phyloP scores from a whole-genome alignment of 2,329 filamentous ascomycete species.

The Hirsutella minnesotensis region DNA sequence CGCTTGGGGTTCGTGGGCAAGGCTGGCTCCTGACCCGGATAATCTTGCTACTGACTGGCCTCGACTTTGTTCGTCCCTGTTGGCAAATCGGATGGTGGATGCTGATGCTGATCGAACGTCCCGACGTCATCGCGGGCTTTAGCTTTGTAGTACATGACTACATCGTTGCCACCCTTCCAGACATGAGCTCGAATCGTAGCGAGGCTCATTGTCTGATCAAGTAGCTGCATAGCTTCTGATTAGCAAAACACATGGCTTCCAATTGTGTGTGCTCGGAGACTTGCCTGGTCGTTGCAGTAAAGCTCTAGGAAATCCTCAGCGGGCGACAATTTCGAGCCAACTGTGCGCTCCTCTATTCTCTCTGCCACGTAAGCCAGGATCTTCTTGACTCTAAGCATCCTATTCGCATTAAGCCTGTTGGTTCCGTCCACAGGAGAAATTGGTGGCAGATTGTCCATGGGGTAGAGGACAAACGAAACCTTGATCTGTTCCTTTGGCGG shows the following conservation, averaged over 20 bases:
- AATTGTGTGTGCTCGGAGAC: slow-evolving; percentile 18
- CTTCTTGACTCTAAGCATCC: slow-evolving; percentile 93
- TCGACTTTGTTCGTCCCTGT: slow-evolving; percentile 11
- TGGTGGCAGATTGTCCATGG: slow-evolving; percentile 61
- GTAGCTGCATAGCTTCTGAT: slow-evolving; percentile 29
- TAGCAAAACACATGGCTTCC: background rate
- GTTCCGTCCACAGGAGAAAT: slow-evolving; percentile 70
- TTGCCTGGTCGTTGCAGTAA: slow-evolving; percentile 84
- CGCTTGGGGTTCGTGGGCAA: no score
- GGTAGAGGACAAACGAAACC: slow-evolving; percentile 85
- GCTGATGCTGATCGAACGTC: slow-evolving; percentile 7
- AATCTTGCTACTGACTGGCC: slow-evolving; percentile 1
- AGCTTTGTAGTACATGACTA: slow-evolving; percentile 79
- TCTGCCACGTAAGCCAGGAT: slow-evolving; percentile 88
- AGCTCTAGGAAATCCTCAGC: slow-evolving; percentile 92
- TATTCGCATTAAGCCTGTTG: slow-evolving; percentile 87
- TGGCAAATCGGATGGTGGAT: slow-evolving; percentile 7
- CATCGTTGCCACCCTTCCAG: slow-evolving; percentile 92
- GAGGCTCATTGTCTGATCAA: slow-evolving; percentile 81
- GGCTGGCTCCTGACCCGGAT: no score
- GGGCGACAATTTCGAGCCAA: slow-evolving; percentile 49
- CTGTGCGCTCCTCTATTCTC: slow-evolving; percentile 64
- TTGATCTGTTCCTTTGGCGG: slow-evolving; percentile 88
- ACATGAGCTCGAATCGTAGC: slow-evolving; percentile 83
- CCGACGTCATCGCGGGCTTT: slow-evolving; percentile 66